Percentiles rank a stretch among this genome's conserved stretches.
Evolutionary conservation across 768 basidiomycete genomes (phyloP).

Genomic region (Exsudoporus frostii): DNA sequence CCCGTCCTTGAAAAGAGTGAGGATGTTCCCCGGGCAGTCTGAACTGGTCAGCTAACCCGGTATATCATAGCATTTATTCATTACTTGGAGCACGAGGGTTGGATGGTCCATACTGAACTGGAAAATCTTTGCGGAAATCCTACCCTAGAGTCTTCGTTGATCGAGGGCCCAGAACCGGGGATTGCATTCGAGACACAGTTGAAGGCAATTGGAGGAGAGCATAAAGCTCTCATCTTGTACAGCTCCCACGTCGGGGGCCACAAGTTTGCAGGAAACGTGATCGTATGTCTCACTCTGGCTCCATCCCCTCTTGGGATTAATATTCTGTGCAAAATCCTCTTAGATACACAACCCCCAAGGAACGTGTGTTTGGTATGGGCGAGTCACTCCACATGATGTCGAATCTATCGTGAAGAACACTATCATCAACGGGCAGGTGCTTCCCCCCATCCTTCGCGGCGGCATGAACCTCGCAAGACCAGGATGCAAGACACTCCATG

Average conservation of each 20-base stretch:
- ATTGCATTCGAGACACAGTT: constrained; percentile 47
- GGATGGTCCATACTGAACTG: constrained; percentile 73
- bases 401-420: constrained; percentile 85
- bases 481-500: constrained; percentile 63
- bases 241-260: constrained; percentile 94
- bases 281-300: constrained; percentile 52
- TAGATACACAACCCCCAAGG: constrained; percentile 88
- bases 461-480: constrained; percentile 76
- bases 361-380: constrained; percentile 88
- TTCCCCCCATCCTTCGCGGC: constrained; percentile 82
- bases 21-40: constrained; percentile 22
- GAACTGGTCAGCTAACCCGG: constrained; percentile 3
- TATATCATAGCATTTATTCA: constrained; percentile 52
- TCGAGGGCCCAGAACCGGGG: constrained; percentile 42
- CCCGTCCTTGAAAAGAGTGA: constrained; percentile 76
- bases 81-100: constrained; percentile 62
- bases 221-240: constrained; percentile 77
- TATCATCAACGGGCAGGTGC: constrained; percentile 76
- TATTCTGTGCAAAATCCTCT: not conserved
- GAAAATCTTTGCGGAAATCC: constrained; percentile 48
- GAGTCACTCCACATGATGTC: constrained; percentile 88
- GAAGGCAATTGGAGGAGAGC: constrained; percentile 47
- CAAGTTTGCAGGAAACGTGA: constrained; percentile 87
- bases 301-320: not conserved
- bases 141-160: constrained; percentile 24